A percentile compares a stretch with the other conserved stretches of the same genome.
Evolutionary conservation across 352 stramenopile genomes (phyloP).

Genomic region (Globisporangium acanthophoron): DNA sequence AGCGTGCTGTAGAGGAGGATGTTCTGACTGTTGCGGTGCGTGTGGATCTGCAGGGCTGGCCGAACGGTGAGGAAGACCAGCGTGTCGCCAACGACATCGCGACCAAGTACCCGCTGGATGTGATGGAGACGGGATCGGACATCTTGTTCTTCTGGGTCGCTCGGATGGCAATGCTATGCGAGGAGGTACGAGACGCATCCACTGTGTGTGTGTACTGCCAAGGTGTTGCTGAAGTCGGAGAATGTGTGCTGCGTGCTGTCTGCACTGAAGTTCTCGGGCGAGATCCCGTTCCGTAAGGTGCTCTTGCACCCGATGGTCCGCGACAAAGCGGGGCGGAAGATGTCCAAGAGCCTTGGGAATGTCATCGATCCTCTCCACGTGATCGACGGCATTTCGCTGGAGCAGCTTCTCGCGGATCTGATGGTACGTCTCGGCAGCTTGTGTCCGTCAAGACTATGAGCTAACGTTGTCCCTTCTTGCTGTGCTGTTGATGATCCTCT

Average conservation of each 20-base stretch:
- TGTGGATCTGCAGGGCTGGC: constrained; percentile 89
- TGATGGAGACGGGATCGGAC: constrained; percentile 93
- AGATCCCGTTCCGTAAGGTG: constrained; percentile 97
- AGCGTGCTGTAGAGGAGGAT: neutral
- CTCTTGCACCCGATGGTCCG: constrained; percentile 99
- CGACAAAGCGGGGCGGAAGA: constrained; percentile 99
- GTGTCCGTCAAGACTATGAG: neutral
- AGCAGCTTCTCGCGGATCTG: constrained; percentile 91
- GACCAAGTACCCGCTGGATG: constrained; percentile 49
- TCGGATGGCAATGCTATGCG: constrained; percentile 99
- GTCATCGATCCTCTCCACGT: constrained; percentile 99
- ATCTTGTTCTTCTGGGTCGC: constrained; percentile 99
- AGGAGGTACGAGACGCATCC: constrained; percentile 75
- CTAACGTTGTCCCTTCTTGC: no score
- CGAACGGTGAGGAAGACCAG: constrained; percentile 64
- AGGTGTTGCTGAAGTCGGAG: neutral
- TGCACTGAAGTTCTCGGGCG: constrained; percentile 76
- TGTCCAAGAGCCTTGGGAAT: constrained; percentile 99
- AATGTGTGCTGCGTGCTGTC: neutral
- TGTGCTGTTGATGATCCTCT: neutral
- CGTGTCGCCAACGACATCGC: constrained; percentile 20
- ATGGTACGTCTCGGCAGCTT: constrained; percentile 27
- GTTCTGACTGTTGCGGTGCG: neutral
- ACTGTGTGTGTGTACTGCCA: neutral
- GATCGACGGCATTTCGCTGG: constrained; percentile 95